These are phyloP conservation scores for Ligustrum vulgare DNA, from an alignment of 257 asterid species.

Conservation along the genomic window DNA sequence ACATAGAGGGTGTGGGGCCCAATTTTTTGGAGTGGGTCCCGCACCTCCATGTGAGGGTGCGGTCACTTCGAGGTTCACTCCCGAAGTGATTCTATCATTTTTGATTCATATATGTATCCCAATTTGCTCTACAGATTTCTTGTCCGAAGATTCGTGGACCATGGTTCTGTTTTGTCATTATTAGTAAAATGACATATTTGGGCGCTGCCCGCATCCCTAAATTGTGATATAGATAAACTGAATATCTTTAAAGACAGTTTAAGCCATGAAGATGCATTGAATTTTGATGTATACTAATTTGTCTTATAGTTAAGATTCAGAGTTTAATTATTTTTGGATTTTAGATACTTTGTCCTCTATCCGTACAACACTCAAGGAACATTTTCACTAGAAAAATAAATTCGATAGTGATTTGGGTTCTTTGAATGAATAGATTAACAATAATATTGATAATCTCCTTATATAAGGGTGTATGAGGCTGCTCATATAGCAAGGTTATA, in stretches of 20 bases:
- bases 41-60: too few relatives aligned
- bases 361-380: slow-evolving; percentile 48
- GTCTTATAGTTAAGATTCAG: slow-evolving; percentile 49
- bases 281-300: slow-evolving; percentile 25
- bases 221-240: not conserved
- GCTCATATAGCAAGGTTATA: too few relatives aligned
- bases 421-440: too few relatives aligned
- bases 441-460: too few relatives aligned
- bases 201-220: slow-evolving; percentile 8
- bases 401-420: too few relatives aligned
- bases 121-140: slow-evolving; percentile 26
- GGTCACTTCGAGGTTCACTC: too few relatives aligned
- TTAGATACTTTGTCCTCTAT: slow-evolving; percentile 30
- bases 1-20: too few relatives aligned
- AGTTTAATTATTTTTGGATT: slow-evolving; percentile 27
- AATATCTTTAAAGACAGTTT: too few relatives aligned
- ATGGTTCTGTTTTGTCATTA: slow-evolving; percentile 47
- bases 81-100: too few relatives aligned
- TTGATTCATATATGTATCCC: too few relatives aligned
- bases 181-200: slow-evolving; percentile 28
- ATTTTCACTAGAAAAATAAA: slow-evolving; percentile 13
- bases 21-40: too few relatives aligned
- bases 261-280: slow-evolving; percentile 33
- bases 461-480: too few relatives aligned
- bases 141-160: slow-evolving; percentile 32